Percentiles rank a stretch among this genome's conserved stretches.
phyloP scores from a whole-genome alignment of 1,284 basidiomycete genomes.

The Volvariella volvacea region DNA sequence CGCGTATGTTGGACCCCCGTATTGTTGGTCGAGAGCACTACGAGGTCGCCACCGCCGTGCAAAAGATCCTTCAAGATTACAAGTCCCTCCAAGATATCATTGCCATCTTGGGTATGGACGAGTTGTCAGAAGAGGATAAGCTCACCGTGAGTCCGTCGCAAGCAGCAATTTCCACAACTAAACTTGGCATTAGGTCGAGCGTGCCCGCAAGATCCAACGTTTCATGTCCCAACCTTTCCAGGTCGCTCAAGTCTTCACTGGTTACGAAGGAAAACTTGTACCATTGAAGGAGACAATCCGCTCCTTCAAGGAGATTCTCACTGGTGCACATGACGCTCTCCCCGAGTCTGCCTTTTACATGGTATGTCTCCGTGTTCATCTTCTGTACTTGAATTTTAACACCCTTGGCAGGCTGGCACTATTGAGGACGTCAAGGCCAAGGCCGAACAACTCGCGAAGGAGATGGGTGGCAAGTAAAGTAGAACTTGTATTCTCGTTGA shows the following conservation, averaged over 20 bases:
- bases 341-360: constrained; percentile 96
- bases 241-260: constrained; percentile 99
- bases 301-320: constrained; percentile 95
- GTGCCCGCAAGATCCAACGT: constrained; percentile 87
- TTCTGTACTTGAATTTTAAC: background rate
- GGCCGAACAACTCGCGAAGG: constrained; percentile 94
- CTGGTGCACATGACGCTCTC: constrained; percentile 81
- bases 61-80: constrained; percentile 99
- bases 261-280: constrained; percentile 96
- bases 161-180: constrained; percentile 5
- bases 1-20: constrained; percentile 99
- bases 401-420: constrained; percentile 54
- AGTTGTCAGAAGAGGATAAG: constrained; percentile 99
- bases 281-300: constrained; percentile 88
- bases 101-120: constrained; percentile 98
- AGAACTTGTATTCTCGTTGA: too few relatives aligned
- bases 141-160: constrained; percentile 64
- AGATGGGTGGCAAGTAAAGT: constrained; percentile 60
- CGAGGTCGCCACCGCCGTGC: constrained; percentile 89
- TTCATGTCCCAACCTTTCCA: constrained; percentile 99
- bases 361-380: constrained; percentile 29
- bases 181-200: constrained; percentile 56
- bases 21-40: constrained; percentile 93
- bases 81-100: constrained; percentile 98
- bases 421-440: constrained; percentile 95